Percentiles rank a stretch among this genome's conserved stretches.
Evolutionary conservation across 768 basidiomycete species (phyloP).

Genomic region (Xerocomellus amylosporus): DNA sequence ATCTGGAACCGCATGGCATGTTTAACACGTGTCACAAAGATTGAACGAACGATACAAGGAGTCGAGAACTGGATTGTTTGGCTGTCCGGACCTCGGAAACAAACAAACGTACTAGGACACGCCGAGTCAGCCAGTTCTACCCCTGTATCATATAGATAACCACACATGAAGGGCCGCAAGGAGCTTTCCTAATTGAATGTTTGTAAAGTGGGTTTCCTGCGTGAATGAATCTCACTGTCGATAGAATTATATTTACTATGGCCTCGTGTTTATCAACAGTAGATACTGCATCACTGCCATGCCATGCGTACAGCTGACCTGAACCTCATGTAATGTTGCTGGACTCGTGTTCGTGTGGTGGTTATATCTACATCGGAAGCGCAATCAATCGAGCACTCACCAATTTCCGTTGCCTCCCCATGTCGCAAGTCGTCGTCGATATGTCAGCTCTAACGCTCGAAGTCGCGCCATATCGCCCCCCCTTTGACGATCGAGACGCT

Average conservation of each 20-base stretch:
- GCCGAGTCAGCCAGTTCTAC: neutral
- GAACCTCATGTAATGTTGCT: slow-evolving; percentile 25
- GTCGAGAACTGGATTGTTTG: slow-evolving; percentile 3
- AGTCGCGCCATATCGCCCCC: slow-evolving; percentile 27
- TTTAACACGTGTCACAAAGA: slow-evolving; percentile 17
- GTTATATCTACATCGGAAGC: slow-evolving; percentile 30
- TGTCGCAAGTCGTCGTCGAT: slow-evolving; percentile 27
- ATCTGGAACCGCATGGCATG: slow-evolving; percentile 16
- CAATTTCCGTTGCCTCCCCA: slow-evolving; percentile 15
- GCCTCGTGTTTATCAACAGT: slow-evolving; percentile 27
- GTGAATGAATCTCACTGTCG: neutral
- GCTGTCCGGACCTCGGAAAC: neutral
- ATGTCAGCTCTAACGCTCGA: slow-evolving; percentile 32
- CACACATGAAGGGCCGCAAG: slow-evolving; percentile 16
- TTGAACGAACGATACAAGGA: neutral
- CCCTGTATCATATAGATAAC: neutral
- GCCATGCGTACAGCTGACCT: slow-evolving; percentile 29
- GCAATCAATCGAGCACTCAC: slow-evolving; percentile 15
- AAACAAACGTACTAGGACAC: slow-evolving; percentile 22
- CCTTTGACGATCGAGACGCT: slow-evolving; percentile 40
- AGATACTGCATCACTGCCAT: slow-evolving; percentile 18
- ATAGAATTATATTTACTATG: slow-evolving; percentile 6
- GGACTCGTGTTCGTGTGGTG: slow-evolving; percentile 10
- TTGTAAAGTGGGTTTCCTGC: neutral
- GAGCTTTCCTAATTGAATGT: slow-evolving; percentile 17